Conservation (phyloP, 768 basidiomycete species). For the Leucogyrophana mollusca region DNA sequence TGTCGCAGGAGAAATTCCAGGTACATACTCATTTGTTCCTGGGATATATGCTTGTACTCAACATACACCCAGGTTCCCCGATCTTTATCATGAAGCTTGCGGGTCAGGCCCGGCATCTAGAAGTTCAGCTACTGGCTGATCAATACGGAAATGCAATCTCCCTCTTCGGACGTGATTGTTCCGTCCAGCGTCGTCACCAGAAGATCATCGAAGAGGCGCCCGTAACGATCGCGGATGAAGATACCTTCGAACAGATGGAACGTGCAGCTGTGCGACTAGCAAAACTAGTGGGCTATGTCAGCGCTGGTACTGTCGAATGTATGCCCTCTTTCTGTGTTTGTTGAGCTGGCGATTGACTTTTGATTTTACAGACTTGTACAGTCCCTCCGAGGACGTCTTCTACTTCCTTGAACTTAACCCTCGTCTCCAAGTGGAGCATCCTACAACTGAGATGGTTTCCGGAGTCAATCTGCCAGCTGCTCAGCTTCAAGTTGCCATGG, state of each 20-base stretch:
- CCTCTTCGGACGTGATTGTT: constrained; percentile 98
- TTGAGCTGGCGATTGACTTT: constrained; percentile 6
- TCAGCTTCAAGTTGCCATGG: constrained; percentile 98
- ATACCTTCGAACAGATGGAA: constrained; percentile 96
- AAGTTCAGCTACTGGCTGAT: constrained; percentile 97
- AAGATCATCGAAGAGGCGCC: constrained; percentile 99
- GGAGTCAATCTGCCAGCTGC: constrained; percentile 98
- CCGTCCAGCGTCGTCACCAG: constrained; percentile 98
- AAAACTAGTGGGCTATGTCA: constrained; percentile 98
- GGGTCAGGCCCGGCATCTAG: constrained; percentile 94
- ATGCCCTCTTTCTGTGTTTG: constrained; percentile 23
- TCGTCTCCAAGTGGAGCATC: constrained; percentile 99
- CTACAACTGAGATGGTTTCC: constrained; percentile 99
- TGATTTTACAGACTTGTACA: constrained; percentile 77
- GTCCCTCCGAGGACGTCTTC: constrained; percentile 89
- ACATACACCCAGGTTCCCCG: constrained; percentile 70
- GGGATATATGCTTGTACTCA: constrained; percentile 9
- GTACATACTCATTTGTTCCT: constrained; percentile 41
- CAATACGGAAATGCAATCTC: constrained; percentile 99
- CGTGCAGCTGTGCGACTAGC: constrained; percentile 99
- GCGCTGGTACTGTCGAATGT: constrained; percentile 99
- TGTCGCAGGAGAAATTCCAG: constrained; percentile 94
- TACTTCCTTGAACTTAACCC: constrained; percentile 99
- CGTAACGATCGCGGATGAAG: constrained; percentile 91
- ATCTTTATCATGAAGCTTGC: constrained; percentile 99